Conservation (phyloP, 2,329 filamentous ascomycete species). For the Truncatella angustata region DNA sequence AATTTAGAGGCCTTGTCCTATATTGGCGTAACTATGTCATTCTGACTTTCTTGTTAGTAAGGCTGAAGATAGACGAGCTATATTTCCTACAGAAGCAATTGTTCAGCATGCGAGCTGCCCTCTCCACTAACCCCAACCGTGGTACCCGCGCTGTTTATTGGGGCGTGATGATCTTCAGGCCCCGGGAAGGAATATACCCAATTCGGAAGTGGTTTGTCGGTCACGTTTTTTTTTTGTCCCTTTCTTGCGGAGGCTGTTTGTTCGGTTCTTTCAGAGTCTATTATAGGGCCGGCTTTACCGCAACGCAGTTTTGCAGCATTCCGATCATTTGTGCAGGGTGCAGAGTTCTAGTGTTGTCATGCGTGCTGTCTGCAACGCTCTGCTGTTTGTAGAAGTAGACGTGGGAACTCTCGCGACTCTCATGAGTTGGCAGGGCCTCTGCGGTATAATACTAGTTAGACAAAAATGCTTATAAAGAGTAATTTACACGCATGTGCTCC, state of each 20-base stretch:
- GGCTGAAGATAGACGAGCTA: too few relatives aligned
- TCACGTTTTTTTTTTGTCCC: not conserved
- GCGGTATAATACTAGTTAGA: too few relatives aligned
- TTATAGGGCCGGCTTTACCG: not conserved
- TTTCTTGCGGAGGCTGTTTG: not conserved
- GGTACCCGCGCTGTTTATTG: slow-evolving; percentile 4
- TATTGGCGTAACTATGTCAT: not conserved
- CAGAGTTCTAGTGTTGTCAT: not conserved
- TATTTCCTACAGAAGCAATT: not conserved
- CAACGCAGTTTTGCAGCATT: not conserved
- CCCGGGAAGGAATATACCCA: not conserved
- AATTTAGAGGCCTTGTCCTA: too few relatives aligned
- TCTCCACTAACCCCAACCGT: slow-evolving; percentile 7
- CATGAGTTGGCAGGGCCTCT: not conserved
- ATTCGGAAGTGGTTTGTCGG: slow-evolving; percentile 1
- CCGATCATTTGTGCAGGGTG: not conserved
- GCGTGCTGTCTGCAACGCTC: not conserved
- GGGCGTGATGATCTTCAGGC: slow-evolving; percentile 9
- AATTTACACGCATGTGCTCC: not conserved
- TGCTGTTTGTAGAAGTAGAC: not conserved
- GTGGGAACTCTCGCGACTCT: not conserved
- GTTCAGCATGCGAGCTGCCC: not conserved
- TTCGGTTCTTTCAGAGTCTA: not conserved
- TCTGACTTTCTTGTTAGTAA: too few relatives aligned
- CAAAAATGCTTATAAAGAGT: too few relatives aligned